These are phyloP conservation scores for Populus hybrid DNA, from an alignment of 441 rosid genomes.

Conservation along the genomic window DNA sequence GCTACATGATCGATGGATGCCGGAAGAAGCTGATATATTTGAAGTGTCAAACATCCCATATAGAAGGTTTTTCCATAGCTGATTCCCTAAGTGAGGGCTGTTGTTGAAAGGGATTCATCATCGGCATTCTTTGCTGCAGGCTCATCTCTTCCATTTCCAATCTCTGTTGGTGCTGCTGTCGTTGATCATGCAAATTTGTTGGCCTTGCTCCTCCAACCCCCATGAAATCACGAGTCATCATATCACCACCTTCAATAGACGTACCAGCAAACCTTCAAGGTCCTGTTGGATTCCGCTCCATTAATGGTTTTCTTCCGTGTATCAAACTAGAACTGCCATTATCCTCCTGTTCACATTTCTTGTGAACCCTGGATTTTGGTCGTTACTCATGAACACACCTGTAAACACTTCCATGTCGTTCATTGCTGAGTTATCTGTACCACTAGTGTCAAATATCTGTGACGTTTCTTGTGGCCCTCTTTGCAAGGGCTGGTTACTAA, in stretches of 20 bases:
- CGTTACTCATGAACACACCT: constrained; percentile 35
- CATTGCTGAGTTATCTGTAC: constrained; percentile 26
- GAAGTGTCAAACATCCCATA: constrained; percentile 49
- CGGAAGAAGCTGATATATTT: background rate
- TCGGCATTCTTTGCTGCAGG: constrained; percentile 30
- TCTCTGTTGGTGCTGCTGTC: constrained; percentile 32
- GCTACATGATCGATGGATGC: background rate
- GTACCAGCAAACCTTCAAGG: constrained; percentile 24
- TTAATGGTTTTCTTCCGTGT: constrained; percentile 25
- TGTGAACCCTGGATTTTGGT: constrained; percentile 31
- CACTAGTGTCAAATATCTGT: constrained; percentile 29
- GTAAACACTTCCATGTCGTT: constrained; percentile 46
- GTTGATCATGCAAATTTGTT: constrained; percentile 33
- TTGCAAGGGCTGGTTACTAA: constrained; percentile 26
- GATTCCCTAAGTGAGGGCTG: constrained; percentile 46
- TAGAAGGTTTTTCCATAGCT: constrained; percentile 39
- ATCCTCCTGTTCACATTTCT: constrained; percentile 31
- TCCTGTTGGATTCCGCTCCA: constrained; percentile 20
- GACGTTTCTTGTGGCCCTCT: constrained; percentile 38
- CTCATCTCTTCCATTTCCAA: constrained; percentile 45
- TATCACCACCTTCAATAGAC: constrained; percentile 19
- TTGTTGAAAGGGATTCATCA: constrained; percentile 43
- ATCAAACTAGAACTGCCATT: constrained; percentile 23
- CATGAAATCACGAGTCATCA: constrained; percentile 58
- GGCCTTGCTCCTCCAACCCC: constrained; percentile 51